Evolutionary conservation across 176 grass and related monocot species (phyloP).

Genomic region (Eragrostis nindensis): DNA sequence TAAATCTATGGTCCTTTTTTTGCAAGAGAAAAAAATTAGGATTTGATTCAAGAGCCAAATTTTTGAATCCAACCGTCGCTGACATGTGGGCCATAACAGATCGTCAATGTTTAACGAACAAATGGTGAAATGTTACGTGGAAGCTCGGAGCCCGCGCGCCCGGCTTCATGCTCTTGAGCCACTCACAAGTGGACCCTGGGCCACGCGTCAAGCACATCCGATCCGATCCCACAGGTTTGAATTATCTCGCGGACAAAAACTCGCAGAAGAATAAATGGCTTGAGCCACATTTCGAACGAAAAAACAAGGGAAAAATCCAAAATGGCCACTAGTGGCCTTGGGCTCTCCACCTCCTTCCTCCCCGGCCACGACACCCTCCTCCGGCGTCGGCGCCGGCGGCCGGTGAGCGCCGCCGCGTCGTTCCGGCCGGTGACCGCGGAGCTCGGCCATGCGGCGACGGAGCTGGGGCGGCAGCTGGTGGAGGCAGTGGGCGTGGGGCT

Average conservation of each 20-base stretch:
- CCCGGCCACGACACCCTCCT: conserved; percentile 51
- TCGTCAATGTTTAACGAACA: too few relatives aligned
- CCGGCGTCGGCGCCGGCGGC: conserved; percentile 29
- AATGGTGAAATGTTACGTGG: too few relatives aligned
- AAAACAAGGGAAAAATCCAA: not conserved
- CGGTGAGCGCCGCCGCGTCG: conserved; percentile 5
- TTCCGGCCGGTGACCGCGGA: conserved; percentile 48
- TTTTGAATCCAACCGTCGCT: too few relatives aligned
- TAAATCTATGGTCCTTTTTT: too few relatives aligned
- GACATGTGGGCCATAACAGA: too few relatives aligned
- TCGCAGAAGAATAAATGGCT: conserved; percentile 17
- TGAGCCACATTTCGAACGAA: conserved; percentile 29
- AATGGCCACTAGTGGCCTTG: conserved; percentile 57
- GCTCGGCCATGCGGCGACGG: conserved; percentile 42
- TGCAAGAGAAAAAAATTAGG: too few relatives aligned
- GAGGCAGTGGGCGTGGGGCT: conserved; percentile 93
- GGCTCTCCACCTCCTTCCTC: conserved; percentile 75
- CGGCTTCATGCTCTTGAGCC: not conserved
- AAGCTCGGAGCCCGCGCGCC: not conserved
- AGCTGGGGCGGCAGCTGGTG: conserved; percentile 66
- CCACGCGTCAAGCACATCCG: conserved; percentile 24
- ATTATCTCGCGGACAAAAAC: conserved; percentile 8
- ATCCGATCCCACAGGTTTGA: conserved; percentile 20
- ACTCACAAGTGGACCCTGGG: not conserved
- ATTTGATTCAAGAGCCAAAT: too few relatives aligned